Evolutionary conservation across 371 early-diverging fungal genomes (phyloP), one percentile per base, ranked within the genome.

Genomic region (Apophysomyces elegans): DNA sequence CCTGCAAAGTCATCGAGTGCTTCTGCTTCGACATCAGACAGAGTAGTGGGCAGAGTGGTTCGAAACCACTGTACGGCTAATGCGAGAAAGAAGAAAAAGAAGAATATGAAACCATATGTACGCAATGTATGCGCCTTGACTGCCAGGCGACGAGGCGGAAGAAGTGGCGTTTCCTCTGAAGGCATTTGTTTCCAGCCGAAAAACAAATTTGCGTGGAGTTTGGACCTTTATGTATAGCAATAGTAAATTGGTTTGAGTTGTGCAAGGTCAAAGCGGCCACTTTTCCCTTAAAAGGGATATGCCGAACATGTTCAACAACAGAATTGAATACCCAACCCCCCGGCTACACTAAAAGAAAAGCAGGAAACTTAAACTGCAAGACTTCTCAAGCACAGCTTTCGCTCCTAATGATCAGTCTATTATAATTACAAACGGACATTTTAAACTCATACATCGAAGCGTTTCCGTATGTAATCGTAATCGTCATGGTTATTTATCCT

Each of bases 1-100:
- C 85, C 82, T 7, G 85, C 69, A 65, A 84, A 84, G n/a, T 70
- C 78, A 54, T 62, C 35, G 12, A 72, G 54, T 8, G 58, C 58
- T 8, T 37, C 37, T 2, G 77, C 71, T 44, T 75, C 72, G 5
- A 62, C 68, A 32, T 81, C 79, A n/a, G 79, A 72, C 21, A 76
- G 67, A 4, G 85, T 73, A 14, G 66, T 56, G 21, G 85, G 83
- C 21, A 85, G 69, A 9, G 65, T 32, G 4, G 62, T 50, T 59
- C 73, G 41, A n/a, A 67, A 67, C 50, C 61, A 72, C 38, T 67
- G 46, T 35, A 73, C 45, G 32, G 70, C 36, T 3, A 59, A 59
- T 11, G 68, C 39, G 32, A 73, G 65, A 1, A 70, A 36, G 32
- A 73, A 65, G 6, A 73, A 37, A 12, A 58, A 64, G 6, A 56